Percentiles rank a stretch among this genome's conserved stretches.
Conservation (phyloP, 495 filamentous ascomycete genomes). For the Penicillium lagena region DNA sequence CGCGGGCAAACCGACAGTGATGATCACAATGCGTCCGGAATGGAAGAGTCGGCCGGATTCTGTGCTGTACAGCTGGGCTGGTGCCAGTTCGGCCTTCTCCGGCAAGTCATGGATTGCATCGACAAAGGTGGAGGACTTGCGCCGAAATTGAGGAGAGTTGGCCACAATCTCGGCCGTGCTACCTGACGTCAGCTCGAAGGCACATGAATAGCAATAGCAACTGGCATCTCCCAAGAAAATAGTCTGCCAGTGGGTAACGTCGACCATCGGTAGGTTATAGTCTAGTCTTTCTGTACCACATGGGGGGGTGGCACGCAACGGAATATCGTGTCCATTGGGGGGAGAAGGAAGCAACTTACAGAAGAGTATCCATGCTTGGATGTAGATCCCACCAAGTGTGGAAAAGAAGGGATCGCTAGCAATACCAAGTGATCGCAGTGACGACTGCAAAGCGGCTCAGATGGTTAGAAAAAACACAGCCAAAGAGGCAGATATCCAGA, state of each 20-base stretch:
- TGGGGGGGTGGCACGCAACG: too few relatives aligned
- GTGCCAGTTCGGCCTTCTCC: conserved; percentile 77
- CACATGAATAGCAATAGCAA: neutral
- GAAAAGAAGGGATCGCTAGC: too few relatives aligned
- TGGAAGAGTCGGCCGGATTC: conserved; percentile 96
- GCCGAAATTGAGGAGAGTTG: conserved; percentile 74
- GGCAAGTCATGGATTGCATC: conserved; percentile 96
- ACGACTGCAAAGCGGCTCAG: neutral
- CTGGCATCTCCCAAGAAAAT: neutral
- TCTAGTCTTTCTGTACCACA: neutral
- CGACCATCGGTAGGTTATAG: too few relatives aligned
- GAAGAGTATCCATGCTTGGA: conserved; percentile 66
- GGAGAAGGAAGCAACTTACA: conserved; percentile 47
- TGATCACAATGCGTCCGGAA: conserved; percentile 93
- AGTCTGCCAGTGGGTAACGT: too few relatives aligned
- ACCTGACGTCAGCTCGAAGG: conserved; percentile 17
- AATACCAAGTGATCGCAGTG: neutral
- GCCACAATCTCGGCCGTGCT: conserved; percentile 78
- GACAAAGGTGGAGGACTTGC: conserved; percentile 89
- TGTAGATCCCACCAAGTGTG: neutral
- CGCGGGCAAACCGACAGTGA: conserved; percentile 91
- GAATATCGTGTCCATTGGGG: too few relatives aligned
- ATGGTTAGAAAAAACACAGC: neutral
- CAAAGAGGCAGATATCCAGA: neutral
- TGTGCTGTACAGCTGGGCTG: conserved; percentile 95